A percentile compares a stretch with the other conserved stretches of the same genome.
These are phyloP conservation scores for Termitomyces sp. DNA, from an alignment of 768 basidiomycete genomes.

Conservation along the genomic window DNA sequence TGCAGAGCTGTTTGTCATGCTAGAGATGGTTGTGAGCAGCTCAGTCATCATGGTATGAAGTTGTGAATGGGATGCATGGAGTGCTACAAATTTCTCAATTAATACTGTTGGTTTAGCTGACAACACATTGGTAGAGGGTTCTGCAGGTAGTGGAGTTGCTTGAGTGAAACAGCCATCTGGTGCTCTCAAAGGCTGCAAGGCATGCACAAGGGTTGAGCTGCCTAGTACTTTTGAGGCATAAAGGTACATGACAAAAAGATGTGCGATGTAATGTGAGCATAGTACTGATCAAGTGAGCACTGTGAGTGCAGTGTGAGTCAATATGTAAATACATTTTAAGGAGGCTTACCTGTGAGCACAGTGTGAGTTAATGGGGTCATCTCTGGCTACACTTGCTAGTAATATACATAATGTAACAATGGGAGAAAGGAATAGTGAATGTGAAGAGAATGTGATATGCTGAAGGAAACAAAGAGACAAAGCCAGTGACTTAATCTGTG, in stretches of 20 bases:
- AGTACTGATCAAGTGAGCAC: neutral
- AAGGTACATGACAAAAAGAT: neutral
- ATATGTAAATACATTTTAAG: no score
- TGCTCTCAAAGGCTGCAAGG: neutral
- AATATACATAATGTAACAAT: neutral
- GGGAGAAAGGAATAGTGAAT: neutral
- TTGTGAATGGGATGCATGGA: neutral
- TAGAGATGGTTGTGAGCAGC: neutral
- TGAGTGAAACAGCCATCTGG: neutral
- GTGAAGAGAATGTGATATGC: neutral
- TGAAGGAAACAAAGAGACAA: neutral
- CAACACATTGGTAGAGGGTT: neutral
- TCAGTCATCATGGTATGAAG: neutral
- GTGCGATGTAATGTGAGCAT: neutral
- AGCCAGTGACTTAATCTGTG: no score
- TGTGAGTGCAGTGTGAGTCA: no score
- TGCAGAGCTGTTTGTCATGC: neutral
- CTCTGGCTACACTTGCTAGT: neutral
- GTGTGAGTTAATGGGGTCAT: neutral
- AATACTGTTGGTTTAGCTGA: neutral
- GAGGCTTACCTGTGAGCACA: neutral
- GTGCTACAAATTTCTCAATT: neutral
- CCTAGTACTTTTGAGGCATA: no score
- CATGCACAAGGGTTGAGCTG: neutral
- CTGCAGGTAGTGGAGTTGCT: neutral